phyloP scores from a whole-genome alignment of 1,284 basidiomycete genomes.

The Papiliotrema fonsecae region DNA sequence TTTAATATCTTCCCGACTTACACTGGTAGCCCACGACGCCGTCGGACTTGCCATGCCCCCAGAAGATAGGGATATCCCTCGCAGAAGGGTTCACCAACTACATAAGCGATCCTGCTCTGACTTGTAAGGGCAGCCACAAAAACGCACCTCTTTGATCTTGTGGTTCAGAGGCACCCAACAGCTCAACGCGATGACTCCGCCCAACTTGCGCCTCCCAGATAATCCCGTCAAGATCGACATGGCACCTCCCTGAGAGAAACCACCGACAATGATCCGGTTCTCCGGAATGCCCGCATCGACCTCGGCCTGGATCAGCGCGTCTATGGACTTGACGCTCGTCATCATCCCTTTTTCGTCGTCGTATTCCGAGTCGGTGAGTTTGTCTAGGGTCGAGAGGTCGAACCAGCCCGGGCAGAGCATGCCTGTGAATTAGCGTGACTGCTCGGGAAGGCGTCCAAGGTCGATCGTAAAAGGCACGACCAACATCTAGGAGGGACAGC shows the following conservation, averaged over 20 bases:
- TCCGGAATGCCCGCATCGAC: constrained; percentile 64
- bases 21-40: constrained; percentile 59
- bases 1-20: constrained; percentile 16
- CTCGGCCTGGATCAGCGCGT: constrained; percentile 67
- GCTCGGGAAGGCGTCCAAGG: constrained; percentile 3
- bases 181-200: constrained; percentile 66
- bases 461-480: neutral
- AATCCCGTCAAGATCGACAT: constrained; percentile 70
- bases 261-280: constrained; percentile 60
- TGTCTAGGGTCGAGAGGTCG: constrained; percentile 64
- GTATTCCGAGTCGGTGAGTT: constrained; percentile 55
- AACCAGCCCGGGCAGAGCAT: constrained; percentile 56
- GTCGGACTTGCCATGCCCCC: constrained; percentile 79
- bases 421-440: constrained; percentile 12
- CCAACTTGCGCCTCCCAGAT: constrained; percentile 63
- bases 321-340: constrained; percentile 58
- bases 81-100: constrained; percentile 27
- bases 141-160: constrained; percentile 61
- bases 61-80: constrained; percentile 69
- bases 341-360: constrained; percentile 70
- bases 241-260: constrained; percentile 83
- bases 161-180: constrained; percentile 67
- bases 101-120: neutral
- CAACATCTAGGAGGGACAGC: constrained; percentile 1
- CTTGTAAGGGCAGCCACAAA: neutral